These are phyloP conservation scores for Amyloporia xantha DNA, from an alignment of 768 basidiomycete genomes.

Conservation along the genomic window DNA sequence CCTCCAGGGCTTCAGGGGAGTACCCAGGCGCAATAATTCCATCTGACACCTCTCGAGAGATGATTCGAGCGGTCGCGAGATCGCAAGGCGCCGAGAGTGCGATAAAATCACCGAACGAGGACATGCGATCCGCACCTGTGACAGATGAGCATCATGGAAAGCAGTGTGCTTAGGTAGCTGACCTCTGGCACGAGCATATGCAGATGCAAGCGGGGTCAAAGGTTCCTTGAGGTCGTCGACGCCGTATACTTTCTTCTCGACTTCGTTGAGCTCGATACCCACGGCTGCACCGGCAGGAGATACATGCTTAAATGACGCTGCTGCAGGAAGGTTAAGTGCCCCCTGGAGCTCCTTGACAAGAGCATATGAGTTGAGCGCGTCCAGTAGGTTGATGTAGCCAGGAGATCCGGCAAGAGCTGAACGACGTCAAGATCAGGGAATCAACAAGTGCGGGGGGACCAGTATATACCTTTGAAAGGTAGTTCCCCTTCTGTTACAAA, in stretches of 20 bases:
- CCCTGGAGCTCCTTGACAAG: constrained; percentile 91
- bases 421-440: constrained; percentile 1
- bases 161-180: constrained; percentile 14
- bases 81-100: constrained; percentile 92
- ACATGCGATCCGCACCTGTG: constrained; percentile 95
- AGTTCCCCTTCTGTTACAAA: constrained; percentile 84
- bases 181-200: constrained; percentile 96
- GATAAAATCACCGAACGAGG: constrained; percentile 98
- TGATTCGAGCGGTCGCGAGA: constrained; percentile 89
- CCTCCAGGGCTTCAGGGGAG: constrained; percentile 77
- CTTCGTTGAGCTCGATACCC: constrained; percentile 73
- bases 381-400: constrained; percentile 97
- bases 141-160: constrained; percentile 5
- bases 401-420: constrained; percentile 89
- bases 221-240: constrained; percentile 92
- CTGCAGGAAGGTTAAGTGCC: constrained; percentile 84
- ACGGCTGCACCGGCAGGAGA: constrained; percentile 97
- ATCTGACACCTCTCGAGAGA: constrained; percentile 98
- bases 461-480: constrained; percentile 79
- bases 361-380: constrained; percentile 95
- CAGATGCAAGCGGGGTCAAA: constrained; percentile 81
- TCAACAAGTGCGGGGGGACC: background rate
- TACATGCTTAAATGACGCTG: constrained; percentile 99
- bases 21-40: constrained; percentile 98
- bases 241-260: constrained; percentile 91